Conservation (phyloP, 192 early-diverging fungal genomes). For the Phycomyces blakesleeanus region DNA sequence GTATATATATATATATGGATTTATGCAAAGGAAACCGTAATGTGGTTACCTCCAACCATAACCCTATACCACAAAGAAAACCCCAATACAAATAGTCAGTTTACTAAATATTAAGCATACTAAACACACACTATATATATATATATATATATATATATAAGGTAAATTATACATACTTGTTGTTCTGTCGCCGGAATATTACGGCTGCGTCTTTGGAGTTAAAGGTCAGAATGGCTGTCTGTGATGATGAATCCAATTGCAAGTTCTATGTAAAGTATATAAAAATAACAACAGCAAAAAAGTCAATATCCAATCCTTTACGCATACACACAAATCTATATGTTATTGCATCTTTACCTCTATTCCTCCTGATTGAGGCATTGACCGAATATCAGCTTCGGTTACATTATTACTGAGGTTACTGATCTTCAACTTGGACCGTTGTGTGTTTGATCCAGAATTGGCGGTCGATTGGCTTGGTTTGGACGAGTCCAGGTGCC, state of each 20-base stretch:
- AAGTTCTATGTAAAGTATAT: not conserved
- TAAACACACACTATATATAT: too few species aligned
- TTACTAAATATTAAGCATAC: too few species aligned
- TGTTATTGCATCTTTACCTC: not conserved
- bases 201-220: not conserved
- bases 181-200: not conserved
- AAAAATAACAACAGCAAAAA: not conserved
- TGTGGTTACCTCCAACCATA: not conserved
- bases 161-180: slow-evolving; percentile 1
- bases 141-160: too few species aligned
- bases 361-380: not conserved
- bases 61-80: too few species aligned
- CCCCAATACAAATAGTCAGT: too few species aligned
- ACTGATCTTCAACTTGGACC: not conserved
- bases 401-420: not conserved
- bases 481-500: too few species aligned
- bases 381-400: not conserved
- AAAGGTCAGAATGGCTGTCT: not conserved
- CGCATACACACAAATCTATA: too few species aligned
- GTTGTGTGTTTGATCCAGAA: too few species aligned
- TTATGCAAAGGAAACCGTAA: not conserved
- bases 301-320: too few species aligned
- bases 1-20: not conserved
- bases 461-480: too few species aligned
- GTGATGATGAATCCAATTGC: not conserved